phyloP scores from a whole-genome alignment of 2,329 filamentous ascomycete species.

The Lecanoromycetidae sp. region DNA sequence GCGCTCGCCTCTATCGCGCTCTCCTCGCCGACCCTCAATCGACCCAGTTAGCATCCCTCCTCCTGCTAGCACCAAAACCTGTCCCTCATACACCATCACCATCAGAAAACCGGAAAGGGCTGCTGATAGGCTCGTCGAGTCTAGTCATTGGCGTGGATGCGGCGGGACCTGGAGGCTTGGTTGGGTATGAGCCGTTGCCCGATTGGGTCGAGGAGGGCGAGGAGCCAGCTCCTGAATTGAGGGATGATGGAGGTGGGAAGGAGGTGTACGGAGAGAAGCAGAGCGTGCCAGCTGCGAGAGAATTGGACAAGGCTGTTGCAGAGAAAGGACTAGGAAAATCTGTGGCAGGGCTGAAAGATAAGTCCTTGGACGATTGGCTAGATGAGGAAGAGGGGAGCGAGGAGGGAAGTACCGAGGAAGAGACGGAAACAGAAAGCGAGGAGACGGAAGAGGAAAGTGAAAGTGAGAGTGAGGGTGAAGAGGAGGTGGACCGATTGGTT shows the following conservation, averaged over 20 bases:
- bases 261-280: slow-evolving; percentile 28
- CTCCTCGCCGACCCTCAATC: slow-evolving; percentile 63
- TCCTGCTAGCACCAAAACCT: slow-evolving; percentile 87
- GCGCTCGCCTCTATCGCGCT: slow-evolving; percentile 75
- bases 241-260: slow-evolving; percentile 45
- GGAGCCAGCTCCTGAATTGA: slow-evolving; percentile 64
- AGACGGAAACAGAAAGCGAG: slow-evolving; percentile 38
- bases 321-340: slow-evolving; percentile 24
- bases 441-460: slow-evolving; percentile 29
- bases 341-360: slow-evolving; percentile 43
- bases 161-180: slow-evolving; percentile 52
- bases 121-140: slow-evolving; percentile 71
- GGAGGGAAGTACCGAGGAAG: slow-evolving; percentile 42
- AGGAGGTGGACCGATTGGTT: slow-evolving; percentile 23
- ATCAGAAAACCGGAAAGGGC: slow-evolving; percentile 66
- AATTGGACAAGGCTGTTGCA: slow-evolving; percentile 46
- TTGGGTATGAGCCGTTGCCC: slow-evolving; percentile 68
- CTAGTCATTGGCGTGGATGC: slow-evolving; percentile 54
- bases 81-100: slow-evolving; percentile 83
- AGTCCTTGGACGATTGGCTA: slow-evolving; percentile 88
- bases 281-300: slow-evolving; percentile 48
- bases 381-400: slow-evolving; percentile 43
- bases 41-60: slow-evolving; percentile 74
- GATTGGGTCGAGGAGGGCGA: slow-evolving; percentile 70
- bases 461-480: slow-evolving; percentile 29